phyloP scores from a whole-genome alignment of 768 basidiomycete genomes.

The Hortiboletus campestris region DNA sequence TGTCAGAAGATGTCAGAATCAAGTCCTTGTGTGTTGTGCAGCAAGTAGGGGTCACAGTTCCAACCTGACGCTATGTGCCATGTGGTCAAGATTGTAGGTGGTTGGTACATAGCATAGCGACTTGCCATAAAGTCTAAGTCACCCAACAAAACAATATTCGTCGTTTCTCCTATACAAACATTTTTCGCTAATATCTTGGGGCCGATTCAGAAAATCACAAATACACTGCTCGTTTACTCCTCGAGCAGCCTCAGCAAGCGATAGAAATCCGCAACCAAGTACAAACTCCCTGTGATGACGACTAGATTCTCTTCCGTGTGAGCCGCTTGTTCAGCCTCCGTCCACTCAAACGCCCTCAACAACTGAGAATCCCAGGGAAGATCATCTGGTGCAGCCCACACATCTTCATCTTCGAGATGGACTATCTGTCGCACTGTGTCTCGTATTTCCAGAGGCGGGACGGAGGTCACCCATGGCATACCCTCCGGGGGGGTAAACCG shows the following conservation, averaged over 20 bases:
- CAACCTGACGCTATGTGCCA: background rate
- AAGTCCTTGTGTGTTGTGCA: background rate
- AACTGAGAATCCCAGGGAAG: conserved; percentile 34
- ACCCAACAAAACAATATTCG: background rate
- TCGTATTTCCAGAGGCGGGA: conserved; percentile 49
- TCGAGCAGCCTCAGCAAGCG: conserved; percentile 38
- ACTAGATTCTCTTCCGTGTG: conserved; percentile 42
- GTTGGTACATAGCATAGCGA: too few relatives aligned
- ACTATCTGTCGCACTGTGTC: conserved; percentile 43
- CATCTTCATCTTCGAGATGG: conserved; percentile 38
- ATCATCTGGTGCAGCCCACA: conserved; percentile 43
- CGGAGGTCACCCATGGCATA: conserved; percentile 92
- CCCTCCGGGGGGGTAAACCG: conserved; percentile 75
- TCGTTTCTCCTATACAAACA: background rate
- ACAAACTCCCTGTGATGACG: conserved; percentile 87
- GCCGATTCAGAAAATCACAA: too few relatives aligned
- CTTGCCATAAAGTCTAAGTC: background rate
- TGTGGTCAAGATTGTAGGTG: too few relatives aligned
- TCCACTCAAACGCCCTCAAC: conserved; percentile 52
- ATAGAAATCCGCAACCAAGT: conserved; percentile 93
- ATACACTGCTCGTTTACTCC: background rate
- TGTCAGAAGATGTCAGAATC: conserved; percentile 7
- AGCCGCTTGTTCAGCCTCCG: conserved; percentile 17
- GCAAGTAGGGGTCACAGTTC: background rate
- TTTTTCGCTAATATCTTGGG: background rate